phyloP scores from a whole-genome alignment of 768 basidiomycete genomes.

The Cubamyces lactineus region DNA sequence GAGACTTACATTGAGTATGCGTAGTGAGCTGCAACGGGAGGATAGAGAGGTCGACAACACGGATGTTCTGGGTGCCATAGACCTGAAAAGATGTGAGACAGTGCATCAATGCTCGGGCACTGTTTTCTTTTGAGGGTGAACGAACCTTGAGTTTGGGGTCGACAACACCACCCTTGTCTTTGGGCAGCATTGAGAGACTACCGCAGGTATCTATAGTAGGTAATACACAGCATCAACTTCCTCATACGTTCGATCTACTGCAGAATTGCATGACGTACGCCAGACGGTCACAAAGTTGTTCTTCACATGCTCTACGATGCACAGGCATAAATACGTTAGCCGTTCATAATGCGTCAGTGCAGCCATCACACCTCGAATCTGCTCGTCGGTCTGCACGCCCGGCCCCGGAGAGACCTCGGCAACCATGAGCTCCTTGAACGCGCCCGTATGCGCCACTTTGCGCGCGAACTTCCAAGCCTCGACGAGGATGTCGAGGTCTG shows the following conservation, averaged over 20 bases:
- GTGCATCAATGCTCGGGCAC: conserved; percentile 40
- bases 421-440: conserved; percentile 23
- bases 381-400: conserved; percentile 13
- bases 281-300: conserved; percentile 15
- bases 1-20: conserved; percentile 35
- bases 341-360: neutral
- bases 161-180: conserved; percentile 43
- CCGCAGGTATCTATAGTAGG: conserved; percentile 37
- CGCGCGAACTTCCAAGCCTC: conserved; percentile 34
- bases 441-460: conserved; percentile 20
- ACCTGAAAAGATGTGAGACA: conserved; percentile 29
- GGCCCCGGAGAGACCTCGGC: conserved; percentile 19
- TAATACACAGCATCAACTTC: neutral
- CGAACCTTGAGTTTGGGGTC: conserved; percentile 38
- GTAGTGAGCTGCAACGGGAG: conserved; percentile 44
- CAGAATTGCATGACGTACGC: conserved; percentile 18
- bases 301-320: conserved; percentile 12
- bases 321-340: neutral
- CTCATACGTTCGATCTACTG: neutral
- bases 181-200: conserved; percentile 45
- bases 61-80: conserved; percentile 47
- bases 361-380: conserved; percentile 14
- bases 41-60: conserved; percentile 50
- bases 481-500: conserved; percentile 32
- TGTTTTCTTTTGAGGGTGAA: conserved; percentile 35